phyloP scores from a whole-genome alignment of 805 yeast species.

The Diddensiella transvaalensis region DNA sequence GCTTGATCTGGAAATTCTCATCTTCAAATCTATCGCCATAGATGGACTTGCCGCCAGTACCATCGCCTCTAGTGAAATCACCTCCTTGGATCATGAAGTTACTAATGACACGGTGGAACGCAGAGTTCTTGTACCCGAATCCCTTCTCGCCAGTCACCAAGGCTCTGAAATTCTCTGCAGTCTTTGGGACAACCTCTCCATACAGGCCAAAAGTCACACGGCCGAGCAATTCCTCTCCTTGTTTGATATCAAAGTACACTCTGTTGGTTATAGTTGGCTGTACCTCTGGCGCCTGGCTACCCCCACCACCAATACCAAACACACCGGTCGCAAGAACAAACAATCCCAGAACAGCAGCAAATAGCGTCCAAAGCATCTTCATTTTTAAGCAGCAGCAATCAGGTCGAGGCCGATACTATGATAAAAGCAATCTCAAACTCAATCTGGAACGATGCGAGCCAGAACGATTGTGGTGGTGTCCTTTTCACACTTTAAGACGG shows the following conservation, averaged over 20 bases:
- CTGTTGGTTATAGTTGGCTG: slow-evolving; percentile 60
- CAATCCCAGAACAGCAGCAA: slow-evolving; percentile 21
- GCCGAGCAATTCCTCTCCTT: slow-evolving; percentile 75
- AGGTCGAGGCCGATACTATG: too few relatives aligned
- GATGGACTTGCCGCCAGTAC: slow-evolving; percentile 76
- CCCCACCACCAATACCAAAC: slow-evolving; percentile 14
- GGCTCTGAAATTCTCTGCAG: slow-evolving; percentile 83
- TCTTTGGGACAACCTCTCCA: slow-evolving; percentile 82
- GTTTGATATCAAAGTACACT: slow-evolving; percentile 81
- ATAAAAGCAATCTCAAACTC: too few relatives aligned
- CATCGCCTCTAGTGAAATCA: slow-evolving; percentile 60
- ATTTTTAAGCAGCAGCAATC: slow-evolving; percentile 13
- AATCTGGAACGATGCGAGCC: too few relatives aligned
- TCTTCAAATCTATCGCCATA: slow-evolving; percentile 72
- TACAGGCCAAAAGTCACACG: slow-evolving; percentile 82
- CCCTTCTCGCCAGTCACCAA: slow-evolving; percentile 70
- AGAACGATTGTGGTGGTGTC: too few relatives aligned
- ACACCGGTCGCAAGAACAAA: slow-evolving; percentile 18
- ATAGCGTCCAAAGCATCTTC: slow-evolving; percentile 25
- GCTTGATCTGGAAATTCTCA: slow-evolving; percentile 63
- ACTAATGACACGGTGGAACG: slow-evolving; percentile 71
- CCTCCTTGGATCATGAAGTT: slow-evolving; percentile 87
- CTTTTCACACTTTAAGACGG: too few relatives aligned
- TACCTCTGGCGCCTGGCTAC: slow-evolving; percentile 11
- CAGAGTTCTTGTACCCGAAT: slow-evolving; percentile 60